Evolutionary conservation across 2,329 filamentous ascomycete species (phyloP).

Genomic region (Pyrenochaeta sp.): DNA sequence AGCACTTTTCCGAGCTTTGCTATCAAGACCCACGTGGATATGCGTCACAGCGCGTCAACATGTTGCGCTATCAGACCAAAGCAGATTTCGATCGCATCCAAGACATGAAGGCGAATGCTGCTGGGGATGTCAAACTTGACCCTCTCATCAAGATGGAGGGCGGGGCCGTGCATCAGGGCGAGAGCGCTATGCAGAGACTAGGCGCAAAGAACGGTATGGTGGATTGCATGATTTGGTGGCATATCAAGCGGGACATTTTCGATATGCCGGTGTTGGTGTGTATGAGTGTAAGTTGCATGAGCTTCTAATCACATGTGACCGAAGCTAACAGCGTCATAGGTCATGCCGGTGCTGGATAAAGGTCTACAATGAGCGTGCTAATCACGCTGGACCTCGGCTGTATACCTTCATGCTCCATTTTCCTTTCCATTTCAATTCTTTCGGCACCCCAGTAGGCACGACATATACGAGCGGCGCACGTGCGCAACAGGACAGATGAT

Average conservation of each 20-base stretch:
- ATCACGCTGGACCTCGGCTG: not conserved
- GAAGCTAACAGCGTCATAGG: slow-evolving; percentile 24
- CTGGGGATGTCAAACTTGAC: slow-evolving; percentile 34
- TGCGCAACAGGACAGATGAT: not conserved
- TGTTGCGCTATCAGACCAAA: slow-evolving; percentile 81
- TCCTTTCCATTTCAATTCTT: not conserved
- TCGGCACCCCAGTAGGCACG: not conserved
- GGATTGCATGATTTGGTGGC: slow-evolving; percentile 96
- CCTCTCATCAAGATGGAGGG: slow-evolving; percentile 42
- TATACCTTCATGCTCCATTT: not conserved
- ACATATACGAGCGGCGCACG: not conserved
- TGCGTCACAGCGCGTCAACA: slow-evolving; percentile 81
- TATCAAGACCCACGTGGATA: slow-evolving; percentile 90
- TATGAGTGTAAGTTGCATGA: slow-evolving; percentile 82
- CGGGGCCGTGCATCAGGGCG: slow-evolving; percentile 59
- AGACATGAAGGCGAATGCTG: slow-evolving; percentile 29
- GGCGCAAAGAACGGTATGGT: slow-evolving; percentile 87
- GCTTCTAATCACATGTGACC: not conserved
- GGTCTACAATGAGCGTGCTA: slow-evolving; percentile 21
- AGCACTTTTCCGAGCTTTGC: slow-evolving; percentile 90
- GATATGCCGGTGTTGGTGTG: slow-evolving; percentile 99
- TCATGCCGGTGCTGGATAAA: slow-evolving; percentile 44
- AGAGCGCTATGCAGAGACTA: slow-evolving; percentile 81
- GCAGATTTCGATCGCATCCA: slow-evolving; percentile 44
- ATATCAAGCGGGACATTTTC: slow-evolving; percentile 94